phyloP scores from a whole-genome alignment of 2,329 filamentous ascomycete genomes.

The Geosmithia flava region DNA sequence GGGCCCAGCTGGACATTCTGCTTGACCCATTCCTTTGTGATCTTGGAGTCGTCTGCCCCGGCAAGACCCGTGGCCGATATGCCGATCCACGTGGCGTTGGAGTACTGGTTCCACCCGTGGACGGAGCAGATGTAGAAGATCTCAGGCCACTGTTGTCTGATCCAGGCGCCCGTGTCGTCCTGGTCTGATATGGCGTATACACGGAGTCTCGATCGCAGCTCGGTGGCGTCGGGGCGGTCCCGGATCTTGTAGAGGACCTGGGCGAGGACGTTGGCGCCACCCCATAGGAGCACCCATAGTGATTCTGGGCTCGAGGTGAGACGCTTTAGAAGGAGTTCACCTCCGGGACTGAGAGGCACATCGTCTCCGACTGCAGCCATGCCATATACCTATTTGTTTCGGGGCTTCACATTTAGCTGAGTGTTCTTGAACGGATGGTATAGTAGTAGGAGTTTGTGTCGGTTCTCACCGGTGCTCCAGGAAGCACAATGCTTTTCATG shows the following conservation, averaged over 20 bases:
- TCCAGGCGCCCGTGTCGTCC: slow-evolving; percentile 44
- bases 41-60: slow-evolving; percentile 21
- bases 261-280: slow-evolving; percentile 38
- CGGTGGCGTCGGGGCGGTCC: slow-evolving; percentile 9
- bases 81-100: slow-evolving; percentile 39
- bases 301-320: slow-evolving; percentile 17
- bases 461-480: slow-evolving; percentile 18
- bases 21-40: slow-evolving; percentile 35
- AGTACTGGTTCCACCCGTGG: slow-evolving; percentile 44
- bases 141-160: slow-evolving; percentile 38
- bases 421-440: too few relatives aligned
- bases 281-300: slow-evolving; percentile 40
- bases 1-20: slow-evolving; percentile 34
- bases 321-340: slow-evolving; percentile 24
- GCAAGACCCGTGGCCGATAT: slow-evolving; percentile 33
- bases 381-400: not conserved
- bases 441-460: too few relatives aligned
- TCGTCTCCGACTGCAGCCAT: slow-evolving; percentile 3
- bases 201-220: slow-evolving; percentile 27
- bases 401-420: not conserved
- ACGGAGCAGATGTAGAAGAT: slow-evolving; percentile 43
- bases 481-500: slow-evolving; percentile 19
- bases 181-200: slow-evolving; percentile 48
- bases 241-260: slow-evolving; percentile 26
- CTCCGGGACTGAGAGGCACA: slow-evolving; percentile 22